Evolutionary conservation across 805 yeast genomes (phyloP).

Genomic region (Isabelozyma pseudorhagii): DNA sequence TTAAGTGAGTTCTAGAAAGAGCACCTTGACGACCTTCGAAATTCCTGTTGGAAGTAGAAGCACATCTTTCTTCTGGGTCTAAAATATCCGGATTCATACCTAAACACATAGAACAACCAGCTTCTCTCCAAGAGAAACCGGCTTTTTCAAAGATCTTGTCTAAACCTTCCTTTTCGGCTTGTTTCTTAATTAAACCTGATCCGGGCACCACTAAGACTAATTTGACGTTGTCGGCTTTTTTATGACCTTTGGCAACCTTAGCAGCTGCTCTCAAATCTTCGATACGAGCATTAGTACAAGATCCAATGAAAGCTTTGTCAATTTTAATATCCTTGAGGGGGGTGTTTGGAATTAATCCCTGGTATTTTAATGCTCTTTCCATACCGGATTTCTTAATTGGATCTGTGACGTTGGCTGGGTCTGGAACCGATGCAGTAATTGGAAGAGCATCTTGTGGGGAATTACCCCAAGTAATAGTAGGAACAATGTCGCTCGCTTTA

Average conservation of each 20-base stretch:
- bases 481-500: constrained; percentile 80
- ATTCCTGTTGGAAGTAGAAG: constrained; percentile 97
- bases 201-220: constrained; percentile 95
- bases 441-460: constrained; percentile 99
- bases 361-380: constrained; percentile 87
- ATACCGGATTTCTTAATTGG: constrained; percentile 78
- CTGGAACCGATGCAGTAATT: constrained; percentile 86
- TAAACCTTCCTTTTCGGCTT: constrained; percentile 93
- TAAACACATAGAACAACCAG: constrained; percentile 99
- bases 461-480: constrained; percentile 99
- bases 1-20: constrained; percentile 87
- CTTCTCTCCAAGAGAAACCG: constrained; percentile 98
- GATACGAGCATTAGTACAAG: constrained; percentile 96
- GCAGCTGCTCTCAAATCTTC: constrained; percentile 98
- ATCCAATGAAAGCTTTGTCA: constrained; percentile 96
- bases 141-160: constrained; percentile 88
- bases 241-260: constrained; percentile 82
- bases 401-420: constrained; percentile 70
- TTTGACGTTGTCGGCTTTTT: constrained; percentile 77
- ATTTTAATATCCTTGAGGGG: constrained; percentile 71
- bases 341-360: constrained; percentile 84
- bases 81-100: constrained; percentile 99
- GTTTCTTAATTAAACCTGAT: constrained; percentile 88
- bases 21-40: constrained; percentile 99
- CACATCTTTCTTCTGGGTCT: constrained; percentile 94